Evolutionary conservation across 495 filamentous ascomycete species (phyloP), one percentile per base, ranked within the genome.

Genomic region (Neurospora tetraspora): DNA sequence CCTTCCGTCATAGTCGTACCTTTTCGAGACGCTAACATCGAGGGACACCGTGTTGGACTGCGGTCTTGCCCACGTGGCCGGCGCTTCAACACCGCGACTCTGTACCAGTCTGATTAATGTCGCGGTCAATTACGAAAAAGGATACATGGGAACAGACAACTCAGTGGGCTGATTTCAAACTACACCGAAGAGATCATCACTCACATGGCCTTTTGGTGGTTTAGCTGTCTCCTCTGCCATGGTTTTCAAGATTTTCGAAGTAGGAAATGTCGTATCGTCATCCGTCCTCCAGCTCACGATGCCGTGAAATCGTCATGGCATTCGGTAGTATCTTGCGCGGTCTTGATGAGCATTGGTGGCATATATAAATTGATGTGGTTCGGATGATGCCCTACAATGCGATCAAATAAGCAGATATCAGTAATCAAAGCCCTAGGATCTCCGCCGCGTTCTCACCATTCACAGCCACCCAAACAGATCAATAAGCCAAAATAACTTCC

Each of bases 351-450:
- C 20, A 1, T 0, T 9, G 5, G 11, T 34, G 53, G 53, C n/a
- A 23, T 61, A 61, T 34, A 61, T 61, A 34, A 34, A 27, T 16
- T 1, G 12, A 34, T 0, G 4, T 34, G 3, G 7, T 31, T 5
- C 2, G 5, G 0, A 16, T 34, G 53, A 0, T 61, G 27, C 5
- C 14, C 0, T 34, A 16, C 1, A 4, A 34, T 0, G 2, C 1
- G 1, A 34, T 31, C 27, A 8, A 16, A 3, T 2, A 31, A 31
- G 53, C 23, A 34, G 53, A 16, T 1, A 31, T 61, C 6, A 0
- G 3, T 34, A 1, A 31, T 61, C 53, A 34, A 0, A 61, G 53
- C 1, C 27, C 6, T 16, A 4, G 23, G 23, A 61, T 31, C 0
- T 61, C 23, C 12, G 27, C 53, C 23, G 2, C 23, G 34, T 61